Evolutionary conservation across 164 flowering plant species (phyloP).

Genomic region (grape (Vitis vinifera)): ASM3070453v1 NC_081817.1:17611501-17612000

Average conservation of each 20-base stretch:
- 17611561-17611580: conserved; percentile 58
- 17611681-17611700: no score
- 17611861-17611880: background rate
- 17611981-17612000: conserved; percentile 23
- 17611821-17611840: background rate
- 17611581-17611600: conserved; percentile 56
- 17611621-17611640: background rate
- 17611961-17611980: conserved; percentile 20
- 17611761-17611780: conserved; percentile 16
- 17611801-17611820: conserved; percentile 14
- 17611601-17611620: conserved; percentile 55
- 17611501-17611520: conserved; percentile 35
- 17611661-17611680: background rate
- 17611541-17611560: conserved; percentile 60
- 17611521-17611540: conserved; percentile 35
- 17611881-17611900: conserved; percentile 7
- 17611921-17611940: conserved; percentile 4
- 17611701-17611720: conserved; percentile 10
- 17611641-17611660: background rate
- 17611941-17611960: conserved; percentile 13
- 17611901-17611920: background rate
- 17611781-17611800: conserved; percentile 20
- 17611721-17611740: conserved; percentile 18
- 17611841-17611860: background rate
- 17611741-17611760: conserved; percentile 15